Evolutionary conservation across 2,329 filamentous ascomycete genomes (phyloP).

Genomic region (Helicocarpus griseus): DNA sequence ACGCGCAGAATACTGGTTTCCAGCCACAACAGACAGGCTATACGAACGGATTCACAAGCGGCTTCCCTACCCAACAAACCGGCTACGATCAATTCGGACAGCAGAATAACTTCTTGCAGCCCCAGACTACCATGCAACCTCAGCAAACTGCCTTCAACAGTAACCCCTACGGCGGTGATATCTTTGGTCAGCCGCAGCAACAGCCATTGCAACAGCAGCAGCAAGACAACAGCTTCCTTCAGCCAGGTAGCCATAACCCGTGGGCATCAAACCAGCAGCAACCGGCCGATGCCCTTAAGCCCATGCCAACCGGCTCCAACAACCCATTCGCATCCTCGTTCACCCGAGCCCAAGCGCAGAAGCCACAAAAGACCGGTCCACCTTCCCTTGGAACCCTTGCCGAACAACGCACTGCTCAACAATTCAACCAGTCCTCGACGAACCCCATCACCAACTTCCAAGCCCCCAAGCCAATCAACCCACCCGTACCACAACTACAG

Average conservation of each 20-base stretch:
- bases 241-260: constrained; percentile 85
- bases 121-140: constrained; percentile 43
- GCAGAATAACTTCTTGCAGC: constrained; percentile 28
- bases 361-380: constrained; percentile 45
- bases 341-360: constrained; percentile 46
- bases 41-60: constrained; percentile 59
- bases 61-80: constrained; percentile 60
- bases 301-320: constrained; percentile 88
- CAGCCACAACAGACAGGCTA: constrained; percentile 52
- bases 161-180: constrained; percentile 46
- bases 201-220: constrained; percentile 42
- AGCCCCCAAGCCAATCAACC: constrained; percentile 31
- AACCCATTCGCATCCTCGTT: constrained; percentile 86
- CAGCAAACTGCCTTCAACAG: constrained; percentile 50
- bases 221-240: constrained; percentile 52
- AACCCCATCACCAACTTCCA: constrained; percentile 44
- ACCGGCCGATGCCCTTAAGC: constrained; percentile 57
- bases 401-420: constrained; percentile 70
- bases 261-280: constrained; percentile 61
- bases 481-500: constrained; percentile 43
- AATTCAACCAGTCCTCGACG: constrained; percentile 44
- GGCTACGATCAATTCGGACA: constrained; percentile 51
- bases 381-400: constrained; percentile 66
- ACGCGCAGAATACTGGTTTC: constrained; percentile 70
- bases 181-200: constrained; percentile 42